phyloP scores from a whole-genome alignment of 768 basidiomycete genomes.

The Rhizopogon salebrosus region DNA sequence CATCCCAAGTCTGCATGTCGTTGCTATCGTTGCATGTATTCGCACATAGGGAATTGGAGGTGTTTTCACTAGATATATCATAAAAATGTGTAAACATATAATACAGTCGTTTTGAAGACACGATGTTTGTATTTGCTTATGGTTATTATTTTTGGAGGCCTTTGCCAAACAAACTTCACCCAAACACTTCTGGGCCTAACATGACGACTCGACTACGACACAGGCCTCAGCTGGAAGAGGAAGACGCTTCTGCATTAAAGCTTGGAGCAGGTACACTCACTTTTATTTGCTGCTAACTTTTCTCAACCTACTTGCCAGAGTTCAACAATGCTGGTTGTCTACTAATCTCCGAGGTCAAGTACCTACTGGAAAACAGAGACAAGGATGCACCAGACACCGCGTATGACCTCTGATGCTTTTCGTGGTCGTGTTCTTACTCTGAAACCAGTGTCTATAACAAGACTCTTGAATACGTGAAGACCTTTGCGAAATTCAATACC shows the following conservation, averaged over 20 bases:
- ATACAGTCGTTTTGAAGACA: slow-evolving; percentile 15
- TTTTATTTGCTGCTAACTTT: not conserved
- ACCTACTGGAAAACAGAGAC: slow-evolving; percentile 81
- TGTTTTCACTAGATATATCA: slow-evolving; percentile 29
- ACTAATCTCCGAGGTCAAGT: slow-evolving; percentile 89
- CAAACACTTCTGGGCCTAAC: slow-evolving; percentile 43
- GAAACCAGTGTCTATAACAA: slow-evolving; percentile 80
- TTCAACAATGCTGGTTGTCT: slow-evolving; percentile 91
- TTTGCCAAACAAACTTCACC: slow-evolving; percentile 27
- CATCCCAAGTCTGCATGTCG: slow-evolving; percentile 20
- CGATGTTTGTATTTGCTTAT: slow-evolving; percentile 7
- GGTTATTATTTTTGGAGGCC: slow-evolving; percentile 24
- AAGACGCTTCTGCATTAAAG: slow-evolving; percentile 81
- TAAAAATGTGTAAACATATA: slow-evolving; percentile 34
- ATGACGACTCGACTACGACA: slow-evolving; percentile 60
- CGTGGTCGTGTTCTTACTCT: not conserved
- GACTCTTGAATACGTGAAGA: slow-evolving; percentile 87
- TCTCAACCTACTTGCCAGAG: slow-evolving; percentile 37
- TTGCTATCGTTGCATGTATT: slow-evolving; percentile 23
- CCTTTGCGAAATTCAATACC: slow-evolving; percentile 85
- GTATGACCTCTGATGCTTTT: slow-evolving; percentile 37
- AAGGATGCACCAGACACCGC: slow-evolving; percentile 85
- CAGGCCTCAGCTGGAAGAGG: slow-evolving; percentile 65
- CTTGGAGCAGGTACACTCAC: slow-evolving; percentile 58
- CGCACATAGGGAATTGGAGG: slow-evolving; percentile 12